Evolutionary conservation across 345 rosid species (phyloP).

Genomic region (Aquilaria yunnanensis): DNA sequence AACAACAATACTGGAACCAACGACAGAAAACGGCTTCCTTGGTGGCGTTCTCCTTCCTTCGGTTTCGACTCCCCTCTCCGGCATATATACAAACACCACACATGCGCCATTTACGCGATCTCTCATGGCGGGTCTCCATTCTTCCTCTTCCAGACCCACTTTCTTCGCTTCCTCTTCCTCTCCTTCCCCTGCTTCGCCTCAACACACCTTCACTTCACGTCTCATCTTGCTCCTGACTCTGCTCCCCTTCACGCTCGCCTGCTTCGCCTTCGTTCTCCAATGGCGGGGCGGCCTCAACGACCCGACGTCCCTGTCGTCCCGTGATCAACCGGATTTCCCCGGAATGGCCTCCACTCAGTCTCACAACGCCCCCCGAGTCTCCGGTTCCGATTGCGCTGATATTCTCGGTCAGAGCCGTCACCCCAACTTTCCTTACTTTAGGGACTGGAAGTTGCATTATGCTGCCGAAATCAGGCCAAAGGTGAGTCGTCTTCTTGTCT

Average conservation of each 20-base stretch:
- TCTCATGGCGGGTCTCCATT: conserved; percentile 45
- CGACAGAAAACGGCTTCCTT: conserved; percentile 7
- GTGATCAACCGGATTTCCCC: conserved; percentile 50
- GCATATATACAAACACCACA: neutral
- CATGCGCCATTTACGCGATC: conserved; percentile 3
- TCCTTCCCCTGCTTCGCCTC: conserved; percentile 6
- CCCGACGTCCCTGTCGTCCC: conserved; percentile 41
- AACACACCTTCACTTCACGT: conserved; percentile 25
- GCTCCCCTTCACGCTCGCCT: conserved; percentile 49
- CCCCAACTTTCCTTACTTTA: conserved; percentile 65
- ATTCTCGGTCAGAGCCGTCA: conserved; percentile 45
- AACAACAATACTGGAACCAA: neutral
- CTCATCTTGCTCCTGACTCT: conserved; percentile 44
- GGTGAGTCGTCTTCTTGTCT: conserved; percentile 29
- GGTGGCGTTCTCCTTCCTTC: neutral
- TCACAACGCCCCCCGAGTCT: conserved; percentile 8
- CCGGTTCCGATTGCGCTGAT: conserved; percentile 50
- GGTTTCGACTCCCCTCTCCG: conserved; percentile 4
- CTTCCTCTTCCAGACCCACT: conserved; percentile 18
- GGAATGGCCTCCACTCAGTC: conserved; percentile 36
- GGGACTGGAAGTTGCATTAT: conserved; percentile 59
- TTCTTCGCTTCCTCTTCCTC: conserved; percentile 3
- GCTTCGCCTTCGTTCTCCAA: conserved; percentile 60
- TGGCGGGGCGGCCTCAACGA: conserved; percentile 52
- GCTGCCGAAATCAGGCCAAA: conserved; percentile 68